These are phyloP conservation scores for Hymenoscyphus scutula DNA, from an alignment of 2,329 filamentous ascomycete species.

Conservation along the genomic window DNA sequence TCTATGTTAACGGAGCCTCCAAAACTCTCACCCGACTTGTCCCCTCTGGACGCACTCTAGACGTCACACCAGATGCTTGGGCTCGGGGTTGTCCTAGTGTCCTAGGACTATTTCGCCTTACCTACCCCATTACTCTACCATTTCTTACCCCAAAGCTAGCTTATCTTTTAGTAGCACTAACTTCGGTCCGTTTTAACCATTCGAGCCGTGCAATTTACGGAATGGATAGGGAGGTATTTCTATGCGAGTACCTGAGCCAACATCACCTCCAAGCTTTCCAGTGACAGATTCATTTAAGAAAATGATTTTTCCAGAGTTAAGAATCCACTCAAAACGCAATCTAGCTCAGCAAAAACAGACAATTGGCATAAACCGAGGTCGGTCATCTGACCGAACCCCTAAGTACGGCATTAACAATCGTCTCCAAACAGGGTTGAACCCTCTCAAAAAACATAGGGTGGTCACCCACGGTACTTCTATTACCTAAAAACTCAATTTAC, in stretches of 20 bases:
- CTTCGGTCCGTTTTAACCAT: neutral
- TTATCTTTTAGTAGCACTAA: neutral
- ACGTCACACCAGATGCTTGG: neutral
- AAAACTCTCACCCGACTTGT: neutral
- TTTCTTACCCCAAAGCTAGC: neutral
- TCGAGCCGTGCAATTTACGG: too few species aligned
- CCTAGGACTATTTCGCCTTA: neutral
- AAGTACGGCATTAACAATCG: neutral
- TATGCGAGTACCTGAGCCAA: neutral
- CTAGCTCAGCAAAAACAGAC: neutral
- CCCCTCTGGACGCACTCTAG: neutral
- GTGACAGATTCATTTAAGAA: neutral
- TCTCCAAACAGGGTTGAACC: neutral
- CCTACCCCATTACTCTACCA: too few species aligned
- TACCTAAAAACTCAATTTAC: neutral
- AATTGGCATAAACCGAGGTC: neutral
- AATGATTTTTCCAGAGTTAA: neutral
- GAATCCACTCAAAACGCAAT: neutral
- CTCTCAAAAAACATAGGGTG: neutral
- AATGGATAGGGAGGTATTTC: neutral
- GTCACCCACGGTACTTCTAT: too few species aligned
- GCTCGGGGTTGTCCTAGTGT: conserved; percentile 1
- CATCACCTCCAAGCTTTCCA: neutral
- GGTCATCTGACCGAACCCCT: neutral
- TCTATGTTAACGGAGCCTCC: neutral